Conservation (phyloP, 2,329 filamentous ascomycete genomes). For the Pyricularia grisea region DNA sequence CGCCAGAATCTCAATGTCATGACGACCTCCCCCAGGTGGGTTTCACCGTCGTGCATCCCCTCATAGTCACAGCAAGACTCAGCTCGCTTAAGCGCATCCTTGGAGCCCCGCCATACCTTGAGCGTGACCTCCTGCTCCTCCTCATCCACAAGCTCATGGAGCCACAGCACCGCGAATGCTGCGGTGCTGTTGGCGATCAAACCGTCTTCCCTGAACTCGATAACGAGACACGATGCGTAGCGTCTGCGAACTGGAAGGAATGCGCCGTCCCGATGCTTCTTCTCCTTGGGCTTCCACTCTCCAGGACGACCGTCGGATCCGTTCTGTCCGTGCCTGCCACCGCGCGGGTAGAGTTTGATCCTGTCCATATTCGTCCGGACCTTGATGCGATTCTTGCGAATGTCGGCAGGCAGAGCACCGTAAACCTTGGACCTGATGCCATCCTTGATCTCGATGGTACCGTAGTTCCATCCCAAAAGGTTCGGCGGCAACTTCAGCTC, state of each 20-base stretch:
- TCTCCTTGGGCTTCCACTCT: constrained; percentile 44
- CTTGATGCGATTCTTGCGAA: constrained; percentile 17
- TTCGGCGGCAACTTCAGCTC: constrained; percentile 49
- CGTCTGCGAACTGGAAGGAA: constrained; percentile 51
- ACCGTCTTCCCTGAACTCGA: constrained; percentile 50
- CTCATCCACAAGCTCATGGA: constrained; percentile 61
- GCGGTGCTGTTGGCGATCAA: constrained; percentile 42
- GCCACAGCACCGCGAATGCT: constrained; percentile 58
- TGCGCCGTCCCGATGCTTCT: constrained; percentile 26
- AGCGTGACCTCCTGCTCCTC: constrained; percentile 49
- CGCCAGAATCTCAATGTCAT: constrained; percentile 50
- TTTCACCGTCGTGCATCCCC: constrained; percentile 42
- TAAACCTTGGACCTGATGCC: constrained; percentile 30
- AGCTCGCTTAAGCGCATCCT: constrained; percentile 31
- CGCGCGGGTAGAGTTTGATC: constrained; percentile 41
- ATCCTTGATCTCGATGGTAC: constrained; percentile 56
- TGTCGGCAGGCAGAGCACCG: constrained; percentile 33
- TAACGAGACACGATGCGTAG: constrained; percentile 44
- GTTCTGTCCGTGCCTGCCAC: neutral
- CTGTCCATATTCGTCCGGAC: constrained; percentile 24
- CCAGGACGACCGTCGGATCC: constrained; percentile 19
- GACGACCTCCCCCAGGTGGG: constrained; percentile 46
- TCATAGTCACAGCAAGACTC: constrained; percentile 23
- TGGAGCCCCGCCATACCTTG: constrained; percentile 57
- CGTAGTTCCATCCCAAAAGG: constrained; percentile 61